Evolutionary conservation across 768 basidiomycete species (phyloP).

Genomic region (Mycena galopus): DNA sequence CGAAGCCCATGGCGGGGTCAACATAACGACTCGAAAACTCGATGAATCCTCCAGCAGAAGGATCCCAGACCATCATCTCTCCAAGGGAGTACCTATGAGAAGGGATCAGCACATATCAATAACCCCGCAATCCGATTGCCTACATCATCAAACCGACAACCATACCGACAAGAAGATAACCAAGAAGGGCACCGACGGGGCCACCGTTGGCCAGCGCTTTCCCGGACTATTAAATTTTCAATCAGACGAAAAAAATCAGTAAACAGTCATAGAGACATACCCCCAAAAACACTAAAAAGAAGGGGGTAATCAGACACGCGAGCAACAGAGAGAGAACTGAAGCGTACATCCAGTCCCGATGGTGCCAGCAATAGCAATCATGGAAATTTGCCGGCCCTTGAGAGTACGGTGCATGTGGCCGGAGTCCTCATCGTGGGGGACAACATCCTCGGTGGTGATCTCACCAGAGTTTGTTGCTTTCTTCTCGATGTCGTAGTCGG

Average conservation of each 20-base stretch:
- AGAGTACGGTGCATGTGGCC: conserved; percentile 44
- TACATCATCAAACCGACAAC: conserved; percentile 50
- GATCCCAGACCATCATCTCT: conserved; percentile 45
- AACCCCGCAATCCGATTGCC: not conserved
- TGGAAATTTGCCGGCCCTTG: conserved; percentile 50
- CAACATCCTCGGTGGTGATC: conserved; percentile 29
- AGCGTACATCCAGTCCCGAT: conserved; percentile 54
- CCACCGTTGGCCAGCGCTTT: conserved; percentile 55
- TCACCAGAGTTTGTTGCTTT: conserved; percentile 31
- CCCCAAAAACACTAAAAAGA: conserved; percentile 30
- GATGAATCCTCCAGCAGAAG: conserved; percentile 44
- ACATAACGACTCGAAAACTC: conserved; percentile 47
- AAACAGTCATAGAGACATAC: conserved; percentile 14
- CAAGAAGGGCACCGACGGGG: conserved; percentile 59
- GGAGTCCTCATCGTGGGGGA: conserved; percentile 10
- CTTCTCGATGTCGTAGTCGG: conserved; percentile 38
- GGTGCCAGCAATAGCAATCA: conserved; percentile 43
- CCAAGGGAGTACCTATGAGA: conserved; percentile 38
- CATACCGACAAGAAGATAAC: conserved; percentile 56
- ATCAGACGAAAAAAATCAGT: not conserved
- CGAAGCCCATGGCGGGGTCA: conserved; percentile 52
- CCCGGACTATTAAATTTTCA: conserved; percentile 41
- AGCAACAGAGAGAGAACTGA: not conserved
- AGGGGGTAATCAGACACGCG: not conserved
- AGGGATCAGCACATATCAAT: not conserved